phyloP scores from a whole-genome alignment of 1,284 basidiomycete species.

The Trichosporon inkin region DNA sequence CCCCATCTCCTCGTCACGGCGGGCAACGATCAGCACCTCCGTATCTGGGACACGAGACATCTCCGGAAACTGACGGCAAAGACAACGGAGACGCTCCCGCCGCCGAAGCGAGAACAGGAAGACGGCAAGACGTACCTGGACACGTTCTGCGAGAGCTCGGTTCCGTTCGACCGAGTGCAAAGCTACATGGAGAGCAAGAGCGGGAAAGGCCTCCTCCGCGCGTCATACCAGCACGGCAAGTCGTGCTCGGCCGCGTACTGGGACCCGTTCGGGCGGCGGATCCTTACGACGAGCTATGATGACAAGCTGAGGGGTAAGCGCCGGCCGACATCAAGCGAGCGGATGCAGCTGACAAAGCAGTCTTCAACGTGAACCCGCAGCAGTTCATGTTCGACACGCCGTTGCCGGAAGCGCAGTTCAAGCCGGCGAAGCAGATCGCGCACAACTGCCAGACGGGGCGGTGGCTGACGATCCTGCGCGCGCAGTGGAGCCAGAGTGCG shows the following conservation, averaged over 20 bases:
- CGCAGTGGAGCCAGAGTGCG: constrained; percentile 51
- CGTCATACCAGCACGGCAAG: constrained; percentile 47
- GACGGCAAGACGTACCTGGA: constrained; percentile 11
- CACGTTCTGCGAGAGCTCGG: constrained; percentile 28
- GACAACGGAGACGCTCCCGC: constrained; percentile 18
- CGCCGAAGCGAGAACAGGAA: constrained; percentile 17
- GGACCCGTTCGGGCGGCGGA: constrained; percentile 50
- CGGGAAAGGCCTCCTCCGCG: constrained; percentile 39
- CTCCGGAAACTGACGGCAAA: constrained; percentile 30
- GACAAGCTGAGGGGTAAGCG: constrained; percentile 47
- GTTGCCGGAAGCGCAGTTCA: constrained; percentile 34
- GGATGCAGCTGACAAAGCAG: constrained; percentile 24
- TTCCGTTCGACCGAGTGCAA: constrained; percentile 25
- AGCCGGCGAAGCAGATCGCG: constrained; percentile 32
- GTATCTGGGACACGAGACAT: constrained; percentile 49
- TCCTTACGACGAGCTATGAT: constrained; percentile 52
- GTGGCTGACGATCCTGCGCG: constrained; percentile 53
- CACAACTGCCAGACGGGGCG: constrained; percentile 54
- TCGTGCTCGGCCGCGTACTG: constrained; percentile 53
- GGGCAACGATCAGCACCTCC: constrained; percentile 43
- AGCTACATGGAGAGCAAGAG: constrained; percentile 26
- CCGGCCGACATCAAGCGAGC: too few species aligned
- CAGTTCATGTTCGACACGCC: constrained; percentile 33
- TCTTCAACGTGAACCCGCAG: constrained; percentile 48
- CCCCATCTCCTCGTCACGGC: constrained; percentile 49